Base-by-base conservation (phyloP, 2,329 filamentous ascomycete species). In the Diaporthe sp. region DNA sequence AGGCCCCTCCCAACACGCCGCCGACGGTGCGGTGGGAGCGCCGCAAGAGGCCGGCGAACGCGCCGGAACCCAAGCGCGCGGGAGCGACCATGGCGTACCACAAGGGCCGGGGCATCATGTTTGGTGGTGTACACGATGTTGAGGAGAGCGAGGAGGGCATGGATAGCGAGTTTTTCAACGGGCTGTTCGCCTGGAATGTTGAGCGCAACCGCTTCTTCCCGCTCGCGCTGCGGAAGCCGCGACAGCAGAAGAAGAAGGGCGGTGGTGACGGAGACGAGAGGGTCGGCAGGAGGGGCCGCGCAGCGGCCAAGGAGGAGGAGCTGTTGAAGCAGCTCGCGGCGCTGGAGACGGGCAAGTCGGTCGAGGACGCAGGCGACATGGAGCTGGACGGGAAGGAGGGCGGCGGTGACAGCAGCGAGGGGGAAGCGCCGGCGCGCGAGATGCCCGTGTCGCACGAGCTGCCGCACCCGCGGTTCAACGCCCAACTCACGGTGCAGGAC, bases 91-190 rank as follows among this genome's bases (percentile, higher is more conserved):
- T 98, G 96, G 92, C 95, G 0, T 95, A 93, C 83, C 97, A 99
- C 85, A 97, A 96, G 84, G 96, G 96, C 0, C 92, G 97, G 76
- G 97, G 97, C 0, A 96, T 99, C 74, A 86, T 95, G 80, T 98
- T 98, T 82, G 97, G 97, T 59, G 97, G 97, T 71, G 97, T 99
- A 5, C 95, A 98, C 80, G 96, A 98, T 79, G 94, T 97, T 0
- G 95, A 98, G 83, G 91, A 96, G 82, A 96, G 91, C 78, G 96
- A 98, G 82, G 97, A 99, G 83, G 95, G 94, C 4, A 98, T 99
- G 79, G 96, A 99, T 73, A 98, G 95, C 81, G 96, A 98, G 83
- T 99, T 99, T 85, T 99, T 98, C 87, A 96, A 98, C 80, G 91
- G 93, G 74, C 85, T 98, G 34, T 97, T 94, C 81, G 94, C 96